Evolutionary conservation across 305 asterid species (phyloP), one percentile per base, ranked within the genome.

Genomic region (Fraxinus platypoda): DNA sequence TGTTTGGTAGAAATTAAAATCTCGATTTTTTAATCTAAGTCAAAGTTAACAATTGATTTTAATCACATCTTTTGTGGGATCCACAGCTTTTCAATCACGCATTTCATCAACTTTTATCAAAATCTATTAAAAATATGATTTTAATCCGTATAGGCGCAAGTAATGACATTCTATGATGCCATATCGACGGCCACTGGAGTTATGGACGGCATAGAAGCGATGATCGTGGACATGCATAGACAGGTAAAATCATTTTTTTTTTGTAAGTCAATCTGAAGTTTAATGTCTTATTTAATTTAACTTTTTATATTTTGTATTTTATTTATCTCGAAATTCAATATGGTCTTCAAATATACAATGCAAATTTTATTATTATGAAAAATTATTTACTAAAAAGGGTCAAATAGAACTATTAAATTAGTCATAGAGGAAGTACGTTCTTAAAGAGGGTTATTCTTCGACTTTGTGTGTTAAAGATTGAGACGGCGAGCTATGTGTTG

Each of bases 401-500:
- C 15, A n/a, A 72, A 35, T 78, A 15, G 23, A 31, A 46, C 54
- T 8, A 38, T 8, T 35, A 35, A 35, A 35, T 35, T 35, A 6
- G 41, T 35, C 9, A 35, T 35, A 1, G 0, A 35, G 9, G 46
- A 19, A 23, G 23, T 9, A 1, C 31, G 9, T 76, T 43, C 2
- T 17, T 17, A 52, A 52, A n/a, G n/a, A n/a, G n/a, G n/a, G 64
- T n/a, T 52, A 52, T 4, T 52, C 8, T 52, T 52, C 8, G 3
- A 52, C 23, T n/a, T 13, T 78, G 59, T 37, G 1, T 66, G 23
- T 28, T 21, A 1, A 80, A 90, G 97, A 92, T 86, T 35, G 98
- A 95, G 89, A 85, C 79, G 71, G 80, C 86, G 26, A 91, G 98
- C 76, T 92, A 78, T 80, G 83, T 92, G 57, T 62, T 91, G 5